A percentile compares a stretch with the other conserved stretches of the same genome.
These are phyloP conservation scores for Ochromonas danica DNA, from an alignment of 108 stramenopile genomes.

Conservation along the genomic window DNA sequence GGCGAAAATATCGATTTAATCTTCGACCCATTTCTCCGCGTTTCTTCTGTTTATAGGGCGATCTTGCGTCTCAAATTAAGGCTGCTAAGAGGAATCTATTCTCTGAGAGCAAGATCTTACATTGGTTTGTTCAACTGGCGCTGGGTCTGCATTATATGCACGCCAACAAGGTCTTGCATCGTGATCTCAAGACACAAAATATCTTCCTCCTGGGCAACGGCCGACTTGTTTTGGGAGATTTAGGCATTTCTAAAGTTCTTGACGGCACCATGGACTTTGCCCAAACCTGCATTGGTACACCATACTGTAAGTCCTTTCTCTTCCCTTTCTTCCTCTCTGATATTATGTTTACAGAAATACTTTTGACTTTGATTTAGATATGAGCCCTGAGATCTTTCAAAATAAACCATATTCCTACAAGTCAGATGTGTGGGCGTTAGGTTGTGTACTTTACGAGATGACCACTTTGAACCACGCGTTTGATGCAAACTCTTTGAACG, in stretches of 20 bases:
- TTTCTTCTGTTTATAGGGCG: constrained; percentile 40
- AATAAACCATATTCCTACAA: constrained; percentile 58
- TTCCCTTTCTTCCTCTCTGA: background rate
- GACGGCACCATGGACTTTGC: constrained; percentile 66
- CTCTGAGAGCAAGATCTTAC: constrained; percentile 48
- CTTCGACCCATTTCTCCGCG: background rate
- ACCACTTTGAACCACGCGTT: constrained; percentile 59
- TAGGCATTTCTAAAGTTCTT: constrained; percentile 64
- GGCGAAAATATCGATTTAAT: too few relatives aligned
- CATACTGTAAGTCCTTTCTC: constrained; percentile 41
- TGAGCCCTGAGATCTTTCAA: constrained; percentile 62
- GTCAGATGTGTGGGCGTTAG: constrained; percentile 62
- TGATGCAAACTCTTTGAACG: constrained; percentile 50
- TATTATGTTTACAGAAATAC: background rate
- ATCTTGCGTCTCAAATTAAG: constrained; percentile 45
- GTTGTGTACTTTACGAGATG: constrained; percentile 62
- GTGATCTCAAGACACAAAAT: constrained; percentile 61
- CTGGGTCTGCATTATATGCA: constrained; percentile 60
- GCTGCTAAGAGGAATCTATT: constrained; percentile 37
- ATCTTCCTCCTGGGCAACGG: constrained; percentile 61
- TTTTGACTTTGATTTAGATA: constrained; percentile 32
- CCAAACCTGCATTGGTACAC: constrained; percentile 63
- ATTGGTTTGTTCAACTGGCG: constrained; percentile 60
- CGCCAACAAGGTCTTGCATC: constrained; percentile 47
- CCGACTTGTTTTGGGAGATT: constrained; percentile 62